Conservation (phyloP, 441 rosid genomes). For the Arabidopsis lyrata region DNA sequence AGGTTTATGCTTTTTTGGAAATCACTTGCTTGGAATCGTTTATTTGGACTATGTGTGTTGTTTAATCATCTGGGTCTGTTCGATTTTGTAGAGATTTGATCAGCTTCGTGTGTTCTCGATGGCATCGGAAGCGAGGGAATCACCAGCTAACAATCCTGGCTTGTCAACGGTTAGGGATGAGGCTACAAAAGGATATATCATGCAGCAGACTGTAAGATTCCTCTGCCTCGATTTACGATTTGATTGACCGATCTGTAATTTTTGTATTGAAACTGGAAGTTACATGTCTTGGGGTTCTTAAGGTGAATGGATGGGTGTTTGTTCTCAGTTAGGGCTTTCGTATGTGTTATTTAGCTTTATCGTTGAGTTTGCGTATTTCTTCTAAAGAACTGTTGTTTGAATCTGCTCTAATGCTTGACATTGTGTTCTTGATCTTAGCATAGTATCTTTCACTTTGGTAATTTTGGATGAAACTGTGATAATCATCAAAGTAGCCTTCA, state of each 20-base stretch:
- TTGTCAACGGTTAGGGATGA: conserved; percentile 63
- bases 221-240: no score
- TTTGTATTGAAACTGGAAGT: no score
- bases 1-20: conserved; percentile 28
- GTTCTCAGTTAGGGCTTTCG: neutral
- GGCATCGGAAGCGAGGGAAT: conserved; percentile 79
- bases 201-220: conserved; percentile 84
- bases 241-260: no score
- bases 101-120: conserved; percentile 59
- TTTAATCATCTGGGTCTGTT: conserved; percentile 30
- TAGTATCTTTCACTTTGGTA: neutral
- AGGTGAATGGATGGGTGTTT: neutral
- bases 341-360: neutral
- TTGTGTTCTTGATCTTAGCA: conserved; percentile 13
- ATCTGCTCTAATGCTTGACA: conserved; percentile 9
- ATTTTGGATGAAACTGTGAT: neutral
- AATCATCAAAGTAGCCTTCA: neutral
- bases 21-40: neutral
- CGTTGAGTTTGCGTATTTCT: neutral
- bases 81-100: conserved; percentile 48
- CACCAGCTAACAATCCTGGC: conserved; percentile 80
- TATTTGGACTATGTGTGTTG: neutral
- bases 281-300: neutral
- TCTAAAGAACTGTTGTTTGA: neutral
- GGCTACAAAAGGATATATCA: conserved; percentile 80